A percentile compares a stretch with the other conserved stretches of the same genome.
These are phyloP conservation scores for Puccinia horiana DNA, from an alignment of 1,284 basidiomycete species.

Conservation along the genomic window DNA sequence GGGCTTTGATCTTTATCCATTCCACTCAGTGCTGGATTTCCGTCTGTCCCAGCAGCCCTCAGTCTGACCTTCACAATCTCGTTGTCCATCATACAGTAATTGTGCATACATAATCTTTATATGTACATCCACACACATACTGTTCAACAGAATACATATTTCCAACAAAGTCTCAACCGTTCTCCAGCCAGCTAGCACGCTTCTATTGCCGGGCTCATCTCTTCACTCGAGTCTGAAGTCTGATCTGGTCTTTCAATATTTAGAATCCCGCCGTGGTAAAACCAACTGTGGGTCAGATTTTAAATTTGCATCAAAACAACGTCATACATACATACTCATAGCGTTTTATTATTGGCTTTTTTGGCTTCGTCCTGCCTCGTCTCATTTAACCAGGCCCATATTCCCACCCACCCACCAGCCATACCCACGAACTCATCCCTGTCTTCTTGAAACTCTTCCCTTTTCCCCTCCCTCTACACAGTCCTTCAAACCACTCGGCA, in stretches of 20 bases:
- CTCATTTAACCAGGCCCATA: neutral
- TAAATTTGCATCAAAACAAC: neutral
- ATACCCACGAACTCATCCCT: neutral
- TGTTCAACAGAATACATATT: too few species aligned
- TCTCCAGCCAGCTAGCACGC: too few species aligned
- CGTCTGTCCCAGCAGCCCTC: too few species aligned
- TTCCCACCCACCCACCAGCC: neutral
- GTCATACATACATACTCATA: neutral
- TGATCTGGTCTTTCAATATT: neutral
- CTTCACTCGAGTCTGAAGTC: neutral
- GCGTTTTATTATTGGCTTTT: neutral
- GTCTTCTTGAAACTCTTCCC: neutral
- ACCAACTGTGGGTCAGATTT: neutral
- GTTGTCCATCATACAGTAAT: too few species aligned
- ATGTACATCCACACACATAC: too few species aligned
- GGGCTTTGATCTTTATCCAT: too few species aligned
- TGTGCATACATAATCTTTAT: too few species aligned
- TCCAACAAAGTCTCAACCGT: too few species aligned
- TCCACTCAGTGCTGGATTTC: too few species aligned
- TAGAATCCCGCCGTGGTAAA: neutral
- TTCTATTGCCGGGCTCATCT: neutral
- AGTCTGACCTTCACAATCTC: too few species aligned
- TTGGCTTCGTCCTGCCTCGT: too few species aligned
- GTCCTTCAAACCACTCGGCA: neutral
- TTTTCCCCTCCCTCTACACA: neutral